phyloP scores from a whole-genome alignment of 225 moss, liverwort and hornwort genomes.

The Pleurozium schreberi region DNA sequence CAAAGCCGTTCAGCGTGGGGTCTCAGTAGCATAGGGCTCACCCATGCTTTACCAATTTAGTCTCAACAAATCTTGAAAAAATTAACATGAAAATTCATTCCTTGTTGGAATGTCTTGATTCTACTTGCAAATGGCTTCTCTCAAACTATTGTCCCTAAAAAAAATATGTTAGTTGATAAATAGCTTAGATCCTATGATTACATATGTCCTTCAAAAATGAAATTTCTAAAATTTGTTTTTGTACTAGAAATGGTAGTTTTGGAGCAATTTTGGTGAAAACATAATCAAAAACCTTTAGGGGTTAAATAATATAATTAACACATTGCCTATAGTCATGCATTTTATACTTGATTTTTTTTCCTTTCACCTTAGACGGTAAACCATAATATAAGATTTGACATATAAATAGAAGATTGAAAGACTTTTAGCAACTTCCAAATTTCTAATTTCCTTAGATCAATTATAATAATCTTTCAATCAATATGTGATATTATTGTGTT shows the following conservation, averaged over 20 bases:
- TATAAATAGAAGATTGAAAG: no score
- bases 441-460: no score
- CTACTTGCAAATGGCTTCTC: not conserved
- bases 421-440: no score
- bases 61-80: not conserved
- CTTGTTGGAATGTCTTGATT: not conserved
- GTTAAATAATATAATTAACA: not conserved
- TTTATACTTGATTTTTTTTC: not conserved
- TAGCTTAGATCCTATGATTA: not conserved
- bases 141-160: no score
- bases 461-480: no score
- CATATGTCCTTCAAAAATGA: no score
- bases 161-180: accelerated
- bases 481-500: no score
- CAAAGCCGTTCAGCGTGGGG: accelerated
- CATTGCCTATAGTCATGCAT: not conserved
- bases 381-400: no score
- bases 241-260: no score
- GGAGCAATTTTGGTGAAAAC: no score
- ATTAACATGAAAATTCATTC: accelerated
- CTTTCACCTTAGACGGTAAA: accelerated
- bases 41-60: not conserved
- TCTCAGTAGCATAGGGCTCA: not conserved
- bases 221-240: no score
- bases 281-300: no score